These are phyloP conservation scores for Leccinum longicurvipes DNA, from an alignment of 768 basidiomycete genomes.

Conservation along the genomic window DNA sequence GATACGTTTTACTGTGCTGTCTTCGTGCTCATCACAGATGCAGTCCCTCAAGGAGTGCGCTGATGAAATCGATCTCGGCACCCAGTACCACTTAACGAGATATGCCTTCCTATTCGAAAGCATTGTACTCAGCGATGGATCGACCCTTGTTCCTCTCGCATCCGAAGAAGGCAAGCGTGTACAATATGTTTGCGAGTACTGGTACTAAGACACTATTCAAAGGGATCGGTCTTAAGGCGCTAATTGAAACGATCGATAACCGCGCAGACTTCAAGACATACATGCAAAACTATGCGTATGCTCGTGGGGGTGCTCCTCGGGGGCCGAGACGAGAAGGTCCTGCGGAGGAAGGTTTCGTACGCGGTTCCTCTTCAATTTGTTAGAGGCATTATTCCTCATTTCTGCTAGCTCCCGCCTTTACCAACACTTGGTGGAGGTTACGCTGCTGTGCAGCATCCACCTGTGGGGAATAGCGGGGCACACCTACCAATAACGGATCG, in stretches of 20 bases:
- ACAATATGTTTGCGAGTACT: background rate
- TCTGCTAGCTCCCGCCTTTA: constrained; percentile 58
- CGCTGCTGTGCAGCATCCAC: constrained; percentile 24
- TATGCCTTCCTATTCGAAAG: constrained; percentile 95
- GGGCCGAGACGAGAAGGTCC: constrained; percentile 91
- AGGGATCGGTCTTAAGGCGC: constrained; percentile 77
- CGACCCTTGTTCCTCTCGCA: constrained; percentile 71
- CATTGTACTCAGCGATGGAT: constrained; percentile 84
- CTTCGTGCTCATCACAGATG: constrained; percentile 10
- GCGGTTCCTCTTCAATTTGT: constrained; percentile 32
- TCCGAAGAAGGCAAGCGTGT: constrained; percentile 58
- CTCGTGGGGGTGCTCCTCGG: constrained; percentile 60
- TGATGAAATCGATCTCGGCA: constrained; percentile 96
- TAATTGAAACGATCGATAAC: constrained; percentile 91
- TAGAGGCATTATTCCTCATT: constrained; percentile 3
- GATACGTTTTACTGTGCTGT: background rate
- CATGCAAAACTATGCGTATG: constrained; percentile 97
- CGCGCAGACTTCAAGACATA: constrained; percentile 92
- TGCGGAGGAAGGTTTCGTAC: constrained; percentile 88
- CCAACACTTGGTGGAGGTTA: constrained; percentile 39
- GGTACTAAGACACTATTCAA: constrained; percentile 5
- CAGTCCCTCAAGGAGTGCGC: constrained; percentile 91
- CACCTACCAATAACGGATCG: constrained; percentile 46
- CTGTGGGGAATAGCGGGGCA: constrained; percentile 25
- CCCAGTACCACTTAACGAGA: constrained; percentile 93